A percentile compares a stretch with the other conserved stretches of the same genome.
These are phyloP conservation scores for Theobroma grandiflorum DNA, from an alignment of 441 rosid genomes.

Conservation along the genomic window DNA sequence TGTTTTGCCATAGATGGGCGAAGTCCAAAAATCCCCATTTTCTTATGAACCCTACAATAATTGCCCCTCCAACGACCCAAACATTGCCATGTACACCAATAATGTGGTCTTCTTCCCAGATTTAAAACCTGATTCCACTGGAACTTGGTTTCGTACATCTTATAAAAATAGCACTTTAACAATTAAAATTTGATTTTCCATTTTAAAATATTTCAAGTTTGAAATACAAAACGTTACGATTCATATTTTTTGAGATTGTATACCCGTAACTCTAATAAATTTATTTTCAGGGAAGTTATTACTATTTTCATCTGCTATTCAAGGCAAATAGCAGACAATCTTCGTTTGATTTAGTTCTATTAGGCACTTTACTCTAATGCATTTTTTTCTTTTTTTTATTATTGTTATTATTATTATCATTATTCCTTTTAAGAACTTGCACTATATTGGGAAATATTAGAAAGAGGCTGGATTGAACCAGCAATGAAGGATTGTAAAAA, in stretches of 20 bases:
- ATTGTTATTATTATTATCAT: too few relatives aligned
- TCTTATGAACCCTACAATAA: not conserved
- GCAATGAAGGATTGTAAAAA: not conserved
- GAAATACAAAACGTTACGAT: too few relatives aligned
- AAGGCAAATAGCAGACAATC: not conserved
- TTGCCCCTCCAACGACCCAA: not conserved
- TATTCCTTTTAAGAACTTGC: too few relatives aligned
- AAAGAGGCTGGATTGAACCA: not conserved
- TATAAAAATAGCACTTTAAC: too few relatives aligned
- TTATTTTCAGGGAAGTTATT: not conserved
- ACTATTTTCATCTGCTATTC: not conserved
- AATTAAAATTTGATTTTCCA: too few relatives aligned
- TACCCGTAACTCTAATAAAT: not conserved
- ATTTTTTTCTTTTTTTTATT: not conserved
- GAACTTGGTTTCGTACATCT: too few relatives aligned
- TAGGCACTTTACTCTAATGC: not conserved
- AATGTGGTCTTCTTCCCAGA: not conserved
- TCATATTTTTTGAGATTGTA: too few relatives aligned
- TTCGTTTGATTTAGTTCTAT: not conserved
- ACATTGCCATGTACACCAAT: not conserved
- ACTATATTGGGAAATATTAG: too few relatives aligned
- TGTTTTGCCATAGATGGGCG: not conserved
- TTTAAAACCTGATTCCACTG: not conserved
- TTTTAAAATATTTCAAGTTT: too few relatives aligned
- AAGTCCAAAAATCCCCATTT: not conserved